phyloP scores from a whole-genome alignment of 306 rosid genomes.

The Prunus armeniaca region DNA sequence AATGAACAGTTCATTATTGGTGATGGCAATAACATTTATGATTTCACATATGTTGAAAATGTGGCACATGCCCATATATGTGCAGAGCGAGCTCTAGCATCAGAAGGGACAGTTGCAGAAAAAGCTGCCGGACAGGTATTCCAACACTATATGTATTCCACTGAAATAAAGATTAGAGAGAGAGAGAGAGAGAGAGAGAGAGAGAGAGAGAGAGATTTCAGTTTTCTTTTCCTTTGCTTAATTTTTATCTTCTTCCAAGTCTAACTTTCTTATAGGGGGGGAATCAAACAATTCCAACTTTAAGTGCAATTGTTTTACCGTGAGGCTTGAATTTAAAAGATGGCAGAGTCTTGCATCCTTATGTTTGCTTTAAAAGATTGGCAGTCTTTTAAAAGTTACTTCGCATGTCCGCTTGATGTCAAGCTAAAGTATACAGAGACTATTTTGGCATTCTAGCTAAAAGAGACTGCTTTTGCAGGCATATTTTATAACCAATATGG shows the following conservation, averaged over 20 bases:
- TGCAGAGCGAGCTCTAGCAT: slow-evolving; percentile 88
- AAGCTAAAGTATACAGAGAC: neutral
- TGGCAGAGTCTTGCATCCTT: neutral
- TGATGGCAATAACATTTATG: slow-evolving; percentile 75
- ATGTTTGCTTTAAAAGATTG: neutral
- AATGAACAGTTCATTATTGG: slow-evolving; percentile 84
- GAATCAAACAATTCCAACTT: too few species aligned
- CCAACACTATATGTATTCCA: neutral
- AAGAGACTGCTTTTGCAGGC: slow-evolving; percentile 59
- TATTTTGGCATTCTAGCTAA: slow-evolving; percentile 15
- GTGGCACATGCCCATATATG: slow-evolving; percentile 94
- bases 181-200: too few species aligned
- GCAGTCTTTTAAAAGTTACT: neutral
- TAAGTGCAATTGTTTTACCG: neutral
- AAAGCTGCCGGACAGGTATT: slow-evolving; percentile 90
- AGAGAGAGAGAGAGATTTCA: neutral
- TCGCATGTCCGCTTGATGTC: neutral
- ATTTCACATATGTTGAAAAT: slow-evolving; percentile 94
- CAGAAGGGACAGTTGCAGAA: slow-evolving; percentile 59
- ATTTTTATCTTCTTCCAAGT: neutral
- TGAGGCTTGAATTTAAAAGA: neutral
- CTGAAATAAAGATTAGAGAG: neutral
- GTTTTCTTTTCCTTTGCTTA: neutral
- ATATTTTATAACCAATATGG: slow-evolving; percentile 92
- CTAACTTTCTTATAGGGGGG: neutral